These are phyloP conservation scores for Ceratobasidium sp. DNA, from an alignment of 1,284 basidiomycete species.

Conservation along the genomic window DNA sequence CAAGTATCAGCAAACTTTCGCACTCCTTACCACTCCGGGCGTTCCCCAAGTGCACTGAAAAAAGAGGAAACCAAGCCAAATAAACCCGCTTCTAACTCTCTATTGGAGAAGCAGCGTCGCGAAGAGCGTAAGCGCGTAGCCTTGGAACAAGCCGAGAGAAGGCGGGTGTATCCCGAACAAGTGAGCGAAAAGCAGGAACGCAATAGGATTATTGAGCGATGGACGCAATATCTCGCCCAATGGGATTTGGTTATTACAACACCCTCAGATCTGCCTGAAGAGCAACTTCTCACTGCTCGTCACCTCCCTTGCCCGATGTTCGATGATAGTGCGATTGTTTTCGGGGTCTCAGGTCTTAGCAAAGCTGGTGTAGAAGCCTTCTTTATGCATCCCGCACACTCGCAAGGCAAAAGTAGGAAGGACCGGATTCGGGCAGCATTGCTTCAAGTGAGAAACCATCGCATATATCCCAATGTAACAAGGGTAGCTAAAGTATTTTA, in stretches of 20 bases:
- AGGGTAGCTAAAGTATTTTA: too few species aligned
- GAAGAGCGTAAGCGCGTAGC: slow-evolving; percentile 1
- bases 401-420: slow-evolving; percentile 3
- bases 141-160: background rate
- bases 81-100: background rate
- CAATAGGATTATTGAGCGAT: background rate
- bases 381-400: slow-evolving; percentile 3
- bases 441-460: background rate
- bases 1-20: background rate
- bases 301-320: background rate
- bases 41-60: background rate
- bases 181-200: background rate
- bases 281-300: background rate
- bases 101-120: background rate
- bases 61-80: background rate
- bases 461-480: background rate
- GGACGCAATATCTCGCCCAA: background rate
- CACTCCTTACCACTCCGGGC: background rate
- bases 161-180: background rate
- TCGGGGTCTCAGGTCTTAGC: background rate
- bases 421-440: slow-evolving; percentile 10
- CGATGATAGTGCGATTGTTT: background rate
- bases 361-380: background rate
- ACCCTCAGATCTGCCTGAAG: background rate
- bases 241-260: background rate